Conservation (phyloP, 345 rosid genomes). For the Gossypioides kirkii region DNA sequence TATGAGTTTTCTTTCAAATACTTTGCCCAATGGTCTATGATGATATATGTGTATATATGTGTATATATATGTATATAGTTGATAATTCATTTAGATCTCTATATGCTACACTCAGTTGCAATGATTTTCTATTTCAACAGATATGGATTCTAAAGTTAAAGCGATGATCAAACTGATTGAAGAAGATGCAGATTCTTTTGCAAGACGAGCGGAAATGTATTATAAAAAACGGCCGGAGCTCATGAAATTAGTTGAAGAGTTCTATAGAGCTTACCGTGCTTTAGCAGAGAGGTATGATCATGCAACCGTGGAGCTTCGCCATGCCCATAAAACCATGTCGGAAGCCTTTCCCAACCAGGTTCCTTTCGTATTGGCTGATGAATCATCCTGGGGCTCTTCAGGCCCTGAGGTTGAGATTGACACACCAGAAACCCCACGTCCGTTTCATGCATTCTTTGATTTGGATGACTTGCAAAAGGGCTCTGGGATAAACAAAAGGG, state of each 20-base stretch:
- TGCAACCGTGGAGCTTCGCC: constrained; percentile 85
- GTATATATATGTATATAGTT: no score
- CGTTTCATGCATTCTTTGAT: constrained; percentile 35
- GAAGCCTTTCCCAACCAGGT: constrained; percentile 92
- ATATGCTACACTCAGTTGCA: background rate
- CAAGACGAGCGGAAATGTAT: constrained; percentile 99
- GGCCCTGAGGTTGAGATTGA: constrained; percentile 51
- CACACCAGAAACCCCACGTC: constrained; percentile 64
- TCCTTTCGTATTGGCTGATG: constrained; percentile 53
- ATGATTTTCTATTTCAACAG: constrained; percentile 31
- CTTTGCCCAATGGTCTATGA: background rate
- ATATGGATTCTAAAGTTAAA: constrained; percentile 89
- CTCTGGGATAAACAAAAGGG: constrained; percentile 41
- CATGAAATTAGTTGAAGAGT: constrained; percentile 94
- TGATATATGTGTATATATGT: background rate
- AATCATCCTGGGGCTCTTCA: constrained; percentile 50
- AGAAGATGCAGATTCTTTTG: constrained; percentile 99
- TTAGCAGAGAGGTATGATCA: constrained; percentile 94
- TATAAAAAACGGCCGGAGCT: constrained; percentile 98
- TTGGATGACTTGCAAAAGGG: constrained; percentile 39
- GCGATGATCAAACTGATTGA: constrained; percentile 94
- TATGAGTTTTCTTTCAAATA: constrained; percentile 9
- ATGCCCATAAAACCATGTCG: constrained; percentile 84
- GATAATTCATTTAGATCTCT: background rate
- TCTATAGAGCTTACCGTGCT: constrained; percentile 96